Conservation (phyloP, 257 asterid species). For the Catharanthus roseus region DNA sequence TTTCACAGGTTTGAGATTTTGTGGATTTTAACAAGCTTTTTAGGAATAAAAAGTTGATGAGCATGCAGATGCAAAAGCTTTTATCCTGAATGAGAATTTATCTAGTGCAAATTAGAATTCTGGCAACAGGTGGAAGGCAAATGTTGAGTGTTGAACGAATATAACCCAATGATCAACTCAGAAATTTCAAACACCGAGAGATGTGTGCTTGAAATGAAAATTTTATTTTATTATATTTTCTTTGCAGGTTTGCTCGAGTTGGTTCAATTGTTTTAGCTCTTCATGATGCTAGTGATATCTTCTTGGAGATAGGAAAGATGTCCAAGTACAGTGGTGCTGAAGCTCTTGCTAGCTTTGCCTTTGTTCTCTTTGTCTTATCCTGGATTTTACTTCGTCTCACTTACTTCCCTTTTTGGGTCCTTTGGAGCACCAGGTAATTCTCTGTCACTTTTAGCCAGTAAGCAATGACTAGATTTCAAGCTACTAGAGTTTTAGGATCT, state of each 20-base stretch:
- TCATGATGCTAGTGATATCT: conserved; percentile 91
- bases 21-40: not conserved
- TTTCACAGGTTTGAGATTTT: conserved; percentile 12
- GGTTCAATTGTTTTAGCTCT: conserved; percentile 86
- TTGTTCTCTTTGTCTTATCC: conserved; percentile 59
- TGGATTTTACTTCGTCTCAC: conserved; percentile 76
- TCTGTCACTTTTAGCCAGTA: not conserved
- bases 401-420: conserved; percentile 84
- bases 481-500: not conserved
- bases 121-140: not conserved
- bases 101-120: not conserved
- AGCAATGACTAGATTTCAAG: not conserved
- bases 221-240: not conserved
- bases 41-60: not conserved
- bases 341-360: conserved; percentile 69
- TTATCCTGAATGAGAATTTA: not conserved
- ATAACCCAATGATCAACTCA: not conserved
- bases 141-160: not conserved
- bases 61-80: not conserved
- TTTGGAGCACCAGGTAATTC: conserved; percentile 84
- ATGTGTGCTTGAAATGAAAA: not conserved
- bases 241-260: conserved; percentile 72
- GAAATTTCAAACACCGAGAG: not conserved
- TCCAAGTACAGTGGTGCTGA: conserved; percentile 91
- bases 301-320: conserved; percentile 90